Evolutionary conservation across 2,329 filamentous ascomycete species (phyloP).

Genomic region (Botrytis hyacinthi): DNA sequence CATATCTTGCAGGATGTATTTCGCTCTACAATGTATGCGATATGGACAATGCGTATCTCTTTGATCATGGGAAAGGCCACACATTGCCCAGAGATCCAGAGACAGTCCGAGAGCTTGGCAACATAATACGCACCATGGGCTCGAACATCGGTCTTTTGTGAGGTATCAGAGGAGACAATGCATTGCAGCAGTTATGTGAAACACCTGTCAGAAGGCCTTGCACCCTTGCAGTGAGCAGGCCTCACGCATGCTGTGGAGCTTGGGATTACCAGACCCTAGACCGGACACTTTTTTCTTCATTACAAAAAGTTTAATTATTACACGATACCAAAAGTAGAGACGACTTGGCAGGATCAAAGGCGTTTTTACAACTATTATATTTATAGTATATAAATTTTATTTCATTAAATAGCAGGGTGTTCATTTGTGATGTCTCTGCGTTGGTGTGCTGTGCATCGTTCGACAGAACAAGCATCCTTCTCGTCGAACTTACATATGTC

Average conservation of each 20-base stretch:
- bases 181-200: neutral
- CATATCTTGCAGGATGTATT: constrained; percentile 60
- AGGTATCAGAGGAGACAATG: neutral
- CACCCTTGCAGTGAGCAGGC: neutral
- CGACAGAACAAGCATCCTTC: neutral
- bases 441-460: neutral
- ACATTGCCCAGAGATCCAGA: constrained; percentile 54
- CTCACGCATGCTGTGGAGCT: neutral
- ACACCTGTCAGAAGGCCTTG: neutral
- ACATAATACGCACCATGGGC: constrained; percentile 32
- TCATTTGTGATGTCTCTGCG: neutral
- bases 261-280: neutral
- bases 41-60: constrained; percentile 57
- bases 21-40: constrained; percentile 65
- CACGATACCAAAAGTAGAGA: neutral
- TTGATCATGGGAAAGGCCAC: constrained; percentile 65
- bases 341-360: neutral
- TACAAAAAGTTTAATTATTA: neutral
- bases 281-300: neutral
- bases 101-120: constrained; percentile 39
- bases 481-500: neutral
- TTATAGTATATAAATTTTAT: neutral
- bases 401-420: neutral
- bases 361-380: neutral
- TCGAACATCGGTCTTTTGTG: constrained; percentile 22